Conservation (phyloP, 2,329 filamentous ascomycete genomes). For the Phoma herbarum region DNA sequence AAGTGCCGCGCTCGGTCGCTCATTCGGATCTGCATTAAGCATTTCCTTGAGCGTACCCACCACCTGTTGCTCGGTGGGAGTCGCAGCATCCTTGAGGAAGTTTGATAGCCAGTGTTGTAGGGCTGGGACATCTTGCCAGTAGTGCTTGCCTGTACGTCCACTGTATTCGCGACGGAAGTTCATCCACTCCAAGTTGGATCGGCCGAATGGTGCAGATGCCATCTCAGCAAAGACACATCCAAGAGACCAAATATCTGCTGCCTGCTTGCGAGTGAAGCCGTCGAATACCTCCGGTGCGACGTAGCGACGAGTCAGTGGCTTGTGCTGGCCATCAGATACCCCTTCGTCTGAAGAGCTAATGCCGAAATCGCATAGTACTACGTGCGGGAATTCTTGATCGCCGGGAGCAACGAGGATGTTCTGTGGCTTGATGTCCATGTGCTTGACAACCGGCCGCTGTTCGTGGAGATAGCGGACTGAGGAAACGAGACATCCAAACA, state of each 20-base stretch:
- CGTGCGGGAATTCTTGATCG: slow-evolving; percentile 42
- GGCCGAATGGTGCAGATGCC: slow-evolving; percentile 60
- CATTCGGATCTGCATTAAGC: slow-evolving; percentile 39
- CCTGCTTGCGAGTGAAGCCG: slow-evolving; percentile 39
- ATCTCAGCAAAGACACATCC: slow-evolving; percentile 98
- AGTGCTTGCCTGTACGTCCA: slow-evolving; percentile 44
- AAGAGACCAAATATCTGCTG: slow-evolving; percentile 89
- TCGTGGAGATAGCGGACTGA: slow-evolving; percentile 50
- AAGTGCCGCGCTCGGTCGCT: slow-evolving; percentile 43
- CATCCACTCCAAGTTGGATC: slow-evolving; percentile 36
- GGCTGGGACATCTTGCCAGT: slow-evolving; percentile 47
- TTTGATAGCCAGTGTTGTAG: slow-evolving; percentile 39
- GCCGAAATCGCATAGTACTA: slow-evolving; percentile 51
- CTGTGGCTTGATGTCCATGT: slow-evolving; percentile 52
- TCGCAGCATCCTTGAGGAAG: slow-evolving; percentile 33
- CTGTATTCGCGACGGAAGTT: slow-evolving; percentile 42
- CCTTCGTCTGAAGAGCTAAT: slow-evolving; percentile 46
- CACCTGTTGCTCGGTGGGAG: slow-evolving; percentile 34
- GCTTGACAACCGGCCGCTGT: slow-evolving; percentile 47
- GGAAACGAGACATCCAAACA: slow-evolving; percentile 50
- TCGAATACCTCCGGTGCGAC: slow-evolving; percentile 47
- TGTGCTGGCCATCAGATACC: slow-evolving; percentile 24
- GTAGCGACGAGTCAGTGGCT: slow-evolving; percentile 47
- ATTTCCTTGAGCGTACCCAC: slow-evolving; percentile 44
- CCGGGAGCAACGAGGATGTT: slow-evolving; percentile 49